Base-by-base conservation (phyloP, 2,329 filamentous ascomycete genomes). In the Monosporascus sp. region DNA sequence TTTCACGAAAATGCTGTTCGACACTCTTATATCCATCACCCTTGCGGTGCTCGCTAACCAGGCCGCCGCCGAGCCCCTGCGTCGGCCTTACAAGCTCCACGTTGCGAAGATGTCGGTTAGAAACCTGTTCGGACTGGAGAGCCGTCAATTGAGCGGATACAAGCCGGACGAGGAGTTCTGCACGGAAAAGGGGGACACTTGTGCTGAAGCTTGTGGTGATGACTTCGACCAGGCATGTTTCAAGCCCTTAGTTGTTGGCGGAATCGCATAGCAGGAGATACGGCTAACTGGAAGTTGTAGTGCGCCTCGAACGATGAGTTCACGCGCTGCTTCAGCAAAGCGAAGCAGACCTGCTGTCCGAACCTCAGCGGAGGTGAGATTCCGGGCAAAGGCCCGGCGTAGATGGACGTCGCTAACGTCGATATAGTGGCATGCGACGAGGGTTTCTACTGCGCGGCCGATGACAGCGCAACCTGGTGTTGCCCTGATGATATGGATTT, bases 381-480 rank as follows among this genome's bases (percentile, higher is more conserved):
- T 48, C n/a, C 17, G 49, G 9, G 47, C 52, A 56, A 43, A 56
- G 54, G 14, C 6, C 20, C 5, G 7, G 17, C 4, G 24, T 27
- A 16, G 14, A 27, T 24, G 20, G 45, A 41, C 40, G n/a, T 34
- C 2, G 40, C 57, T 58, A 22, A 61, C 48, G 7, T 8, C 1
- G n/a, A 16, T 52, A 27, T 50, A 85, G 82, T 83, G 69, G 81
- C 83, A 34, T 87, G 84, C 67, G 77, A 82, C 34, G 66, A 70
- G 17, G 82, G 81, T 49, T 87, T 80, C 73, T 86, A 81, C 74
- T 87, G 84, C 73, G 77, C 81, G n/a, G 73, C 77, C 59, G 77
- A 84, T 64, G 66, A 69, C 50, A 62, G 67, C 51, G 71, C 75
- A 53, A 85, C 83, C 36, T 79, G 79, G 73, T 87, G 84, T 74